Percentiles rank a stretch among this genome's conserved stretches.
phyloP scores from a whole-genome alignment of 2,329 filamentous ascomycete species.

The Aspergillus sp. region DNA sequence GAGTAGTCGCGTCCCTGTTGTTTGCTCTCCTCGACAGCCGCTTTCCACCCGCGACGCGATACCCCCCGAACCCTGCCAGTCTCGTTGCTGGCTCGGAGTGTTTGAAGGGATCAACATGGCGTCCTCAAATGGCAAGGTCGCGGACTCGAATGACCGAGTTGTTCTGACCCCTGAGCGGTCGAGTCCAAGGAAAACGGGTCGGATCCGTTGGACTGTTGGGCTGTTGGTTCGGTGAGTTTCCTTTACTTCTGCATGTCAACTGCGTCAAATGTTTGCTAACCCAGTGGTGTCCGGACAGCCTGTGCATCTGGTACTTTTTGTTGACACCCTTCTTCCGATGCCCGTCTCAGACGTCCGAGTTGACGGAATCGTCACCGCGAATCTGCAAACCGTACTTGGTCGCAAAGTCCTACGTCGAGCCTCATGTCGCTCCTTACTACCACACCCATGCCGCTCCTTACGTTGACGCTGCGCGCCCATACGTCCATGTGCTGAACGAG shows the following conservation, averaged over 20 bases:
- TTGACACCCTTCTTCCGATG: constrained; percentile 80
- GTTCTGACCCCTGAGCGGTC: constrained; percentile 11
- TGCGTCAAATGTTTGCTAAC: neutral
- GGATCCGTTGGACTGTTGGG: constrained; percentile 36
- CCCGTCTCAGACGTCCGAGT: constrained; percentile 66
- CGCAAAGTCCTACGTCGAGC: constrained; percentile 66
- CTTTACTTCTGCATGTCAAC: neutral
- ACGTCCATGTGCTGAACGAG: constrained; percentile 59
- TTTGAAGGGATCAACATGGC: constrained; percentile 21
- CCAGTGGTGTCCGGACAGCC: constrained; percentile 46
- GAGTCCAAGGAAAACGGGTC: constrained; percentile 18
- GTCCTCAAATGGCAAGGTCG: constrained; percentile 26
- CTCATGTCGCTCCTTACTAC: constrained; percentile 83
- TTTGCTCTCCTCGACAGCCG: neutral
- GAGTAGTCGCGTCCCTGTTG: neutral
- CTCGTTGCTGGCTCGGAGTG: neutral
- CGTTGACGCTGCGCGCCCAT: constrained; percentile 72
- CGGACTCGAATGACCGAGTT: constrained; percentile 20
- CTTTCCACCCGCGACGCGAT: constrained; percentile 7
- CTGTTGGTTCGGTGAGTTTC: constrained; percentile 35
- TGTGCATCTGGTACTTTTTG: constrained; percentile 83
- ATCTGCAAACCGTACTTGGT: constrained; percentile 79
- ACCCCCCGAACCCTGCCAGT: neutral
- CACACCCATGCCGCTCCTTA: constrained; percentile 80
- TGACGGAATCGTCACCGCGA: constrained; percentile 68